A percentile compares a stretch with the other conserved stretches of the same genome.
These are phyloP conservation scores for Leccinum aurantiacum DNA, from an alignment of 768 basidiomycete genomes.

Conservation along the genomic window DNA sequence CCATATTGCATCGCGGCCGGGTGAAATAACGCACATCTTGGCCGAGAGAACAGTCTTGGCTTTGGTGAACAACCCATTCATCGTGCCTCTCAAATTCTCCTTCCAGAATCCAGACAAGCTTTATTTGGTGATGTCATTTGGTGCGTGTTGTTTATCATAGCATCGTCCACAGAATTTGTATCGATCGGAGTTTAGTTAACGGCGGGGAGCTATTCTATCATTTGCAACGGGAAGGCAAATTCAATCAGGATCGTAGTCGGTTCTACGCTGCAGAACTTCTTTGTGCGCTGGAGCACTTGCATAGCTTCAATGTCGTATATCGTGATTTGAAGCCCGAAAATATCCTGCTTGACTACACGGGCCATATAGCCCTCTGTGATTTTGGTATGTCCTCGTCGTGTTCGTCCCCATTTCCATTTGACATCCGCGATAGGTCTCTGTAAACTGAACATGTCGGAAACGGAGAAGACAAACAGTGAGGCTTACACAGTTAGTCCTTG, in stretches of 20 bases:
- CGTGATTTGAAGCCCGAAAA: conserved; percentile 98
- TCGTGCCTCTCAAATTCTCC: conserved; percentile 98
- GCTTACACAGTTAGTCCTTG: background rate
- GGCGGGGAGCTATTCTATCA: conserved; percentile 99
- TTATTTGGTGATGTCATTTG: conserved; percentile 96
- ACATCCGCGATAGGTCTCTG: conserved; percentile 58
- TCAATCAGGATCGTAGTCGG: conserved; percentile 88
- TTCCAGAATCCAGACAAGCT: conserved; percentile 98
- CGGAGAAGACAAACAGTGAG: conserved; percentile 95
- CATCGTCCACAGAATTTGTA: background rate
- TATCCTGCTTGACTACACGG: conserved; percentile 94
- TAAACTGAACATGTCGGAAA: conserved; percentile 96
- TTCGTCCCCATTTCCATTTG: conserved; percentile 2
- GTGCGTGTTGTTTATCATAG: conserved; percentile 42
- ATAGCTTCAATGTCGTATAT: conserved; percentile 98
- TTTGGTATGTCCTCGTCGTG: conserved; percentile 55
- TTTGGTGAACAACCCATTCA: conserved; percentile 97
- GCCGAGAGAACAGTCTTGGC: conserved; percentile 97
- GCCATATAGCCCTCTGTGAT: conserved; percentile 97
- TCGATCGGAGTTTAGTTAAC: conserved; percentile 60
- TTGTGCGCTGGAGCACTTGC: conserved; percentile 92
- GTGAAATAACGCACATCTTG: conserved; percentile 97
- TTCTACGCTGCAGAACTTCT: conserved; percentile 99
- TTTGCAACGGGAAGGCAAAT: conserved; percentile 93
- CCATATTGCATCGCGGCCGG: conserved; percentile 92